Evolutionary conservation across 2,329 filamentous ascomycete genomes (phyloP), one percentile per base, ranked within the genome.

Genomic region (Fusarium cicatricum): DNA sequence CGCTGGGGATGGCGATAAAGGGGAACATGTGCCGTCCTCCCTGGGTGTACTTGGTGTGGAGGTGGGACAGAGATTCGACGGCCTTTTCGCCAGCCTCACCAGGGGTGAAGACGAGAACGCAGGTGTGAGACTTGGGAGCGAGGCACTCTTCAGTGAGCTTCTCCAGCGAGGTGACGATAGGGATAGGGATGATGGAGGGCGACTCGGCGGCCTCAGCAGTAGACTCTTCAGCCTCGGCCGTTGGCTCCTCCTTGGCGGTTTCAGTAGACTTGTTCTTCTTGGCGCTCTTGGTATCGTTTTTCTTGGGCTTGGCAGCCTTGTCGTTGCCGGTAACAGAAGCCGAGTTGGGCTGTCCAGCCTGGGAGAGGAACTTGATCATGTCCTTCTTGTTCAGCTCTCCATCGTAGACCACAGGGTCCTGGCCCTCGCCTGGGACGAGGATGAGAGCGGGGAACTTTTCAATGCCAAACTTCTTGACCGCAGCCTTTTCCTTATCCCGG

Each of bases 301-400:
- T 73, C 54, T 77, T 73, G 36, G 74, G 73, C 60, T 78, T 78
- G 55, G 74, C 70, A 64, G 75, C 77, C 57, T 78, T 62, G 28
- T 67, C 61, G 39, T 71, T 68, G 37, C 74, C 62, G 1, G 86
- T 75, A 4, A 69, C 66, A 15, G 90, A 87, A 62, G 93, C 90
- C 1, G 89, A 87, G 75, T 97, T 97, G 2, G 94, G 92, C 39
- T 85, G 73, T 2, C 89, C 91, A 28, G 83, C 87, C 74, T 96
- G 88, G 3, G 88, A 90, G 37, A 99, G 81, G 78, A 98, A 99
- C 34, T 87, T 81, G 55, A 93, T 80, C 75, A 99, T 89, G 29
- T 84, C 83, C 15, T 88, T 86, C 78, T 96, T 97, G 75, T 92
- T 95, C 72, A 97, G 78, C 64, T 95, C 90, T 36, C 93, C 94